Evolutionary conservation across 768 basidiomycete genomes (phyloP), one percentile per base, ranked within the genome.

Genomic region (Russula earlei): DNA sequence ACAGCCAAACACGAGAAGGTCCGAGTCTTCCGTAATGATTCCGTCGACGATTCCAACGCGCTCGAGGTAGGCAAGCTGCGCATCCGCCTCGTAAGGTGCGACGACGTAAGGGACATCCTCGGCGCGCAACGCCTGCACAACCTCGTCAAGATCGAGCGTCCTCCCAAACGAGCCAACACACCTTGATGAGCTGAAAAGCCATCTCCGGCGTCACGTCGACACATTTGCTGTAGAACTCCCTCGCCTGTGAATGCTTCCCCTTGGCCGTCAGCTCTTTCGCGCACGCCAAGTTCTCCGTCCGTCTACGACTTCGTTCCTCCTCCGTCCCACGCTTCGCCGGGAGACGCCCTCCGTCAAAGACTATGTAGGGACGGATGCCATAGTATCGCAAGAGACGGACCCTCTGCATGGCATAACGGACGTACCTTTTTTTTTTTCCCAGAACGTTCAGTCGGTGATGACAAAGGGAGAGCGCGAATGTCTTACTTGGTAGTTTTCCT

Each of bases 61-160:
- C 66, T 98, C 96, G 42, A 99, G 79, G 70, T 87, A 97, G 43
- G 91, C 87, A 54, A 99, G 79, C 69, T 99, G 96, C 1, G 96
- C 92, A 65, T 99, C 96, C 0, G 96, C 96, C 75, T 99, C 96
- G 69, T 98, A 99, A 0, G 96, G 96, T 4, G 96, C 95, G 17
- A 98, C 96, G 37, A 98, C 74, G 66, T 95, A 96, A 19, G 78
- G 67, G 8, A 98, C 79, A 17, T 73, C 71, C 66, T 96, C 94
- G 11, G 86, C 88, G 46, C 79, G 79, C 31, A 99, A 75, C 11
- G 89, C 94, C 94, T 98, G 62, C 10, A n/a, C n/a, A 54, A 61
- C 37, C 2, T 20, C n/a, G 12, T 52, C 49, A 52, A 14, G 15
- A 14, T 52, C 49, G 48, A 14, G 15, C 19, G 33, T 24, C 56